phyloP scores from a whole-genome alignment of 192 early-diverging fungal genomes.

The Coemansia sp. region DNA sequence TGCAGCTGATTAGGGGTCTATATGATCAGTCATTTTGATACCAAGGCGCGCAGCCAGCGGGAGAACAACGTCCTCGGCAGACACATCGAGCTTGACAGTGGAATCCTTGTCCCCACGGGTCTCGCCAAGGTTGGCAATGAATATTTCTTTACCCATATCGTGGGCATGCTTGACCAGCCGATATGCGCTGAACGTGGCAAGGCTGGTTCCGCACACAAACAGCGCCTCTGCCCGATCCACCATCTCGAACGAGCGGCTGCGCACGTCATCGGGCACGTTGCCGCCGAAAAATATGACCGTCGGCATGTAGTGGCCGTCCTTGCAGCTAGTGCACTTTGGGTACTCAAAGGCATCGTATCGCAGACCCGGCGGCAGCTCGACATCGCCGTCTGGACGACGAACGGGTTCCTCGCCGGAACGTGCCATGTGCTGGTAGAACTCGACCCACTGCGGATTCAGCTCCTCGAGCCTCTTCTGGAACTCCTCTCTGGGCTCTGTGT shows the following conservation, averaged over 20 bases:
- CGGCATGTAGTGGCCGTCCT: slow-evolving; percentile 64
- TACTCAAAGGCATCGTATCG: slow-evolving; percentile 68
- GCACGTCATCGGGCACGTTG: slow-evolving; percentile 62
- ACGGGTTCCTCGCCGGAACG: slow-evolving; percentile 44
- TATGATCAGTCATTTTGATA: neutral
- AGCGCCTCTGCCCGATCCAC: slow-evolving; percentile 61
- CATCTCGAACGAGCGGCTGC: slow-evolving; percentile 56
- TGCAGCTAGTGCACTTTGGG: slow-evolving; percentile 67
- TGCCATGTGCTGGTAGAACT: slow-evolving; percentile 45
- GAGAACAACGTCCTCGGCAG: slow-evolving; percentile 34
- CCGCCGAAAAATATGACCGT: slow-evolving; percentile 90
- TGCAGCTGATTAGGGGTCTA: neutral
- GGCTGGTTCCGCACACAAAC: slow-evolving; percentile 75
- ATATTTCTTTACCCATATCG: slow-evolving; percentile 59
- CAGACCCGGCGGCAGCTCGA: slow-evolving; percentile 58
- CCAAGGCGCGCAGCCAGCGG: slow-evolving; percentile 15
- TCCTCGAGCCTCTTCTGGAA: slow-evolving; percentile 66
- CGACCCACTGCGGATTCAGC: slow-evolving; percentile 68
- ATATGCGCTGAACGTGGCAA: slow-evolving; percentile 81
- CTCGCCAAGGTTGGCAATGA: slow-evolving; percentile 70
- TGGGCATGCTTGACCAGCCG: slow-evolving; percentile 68
- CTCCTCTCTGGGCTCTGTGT: slow-evolving; percentile 51
- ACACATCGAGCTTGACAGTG: slow-evolving; percentile 27
- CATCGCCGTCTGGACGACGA: slow-evolving; percentile 82
- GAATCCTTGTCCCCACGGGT: slow-evolving; percentile 66